A percentile compares a stretch with the other conserved stretches of the same genome.
Conservation (phyloP, 2,329 filamentous ascomycete species). For the Ambrosiella beaveri region DNA sequence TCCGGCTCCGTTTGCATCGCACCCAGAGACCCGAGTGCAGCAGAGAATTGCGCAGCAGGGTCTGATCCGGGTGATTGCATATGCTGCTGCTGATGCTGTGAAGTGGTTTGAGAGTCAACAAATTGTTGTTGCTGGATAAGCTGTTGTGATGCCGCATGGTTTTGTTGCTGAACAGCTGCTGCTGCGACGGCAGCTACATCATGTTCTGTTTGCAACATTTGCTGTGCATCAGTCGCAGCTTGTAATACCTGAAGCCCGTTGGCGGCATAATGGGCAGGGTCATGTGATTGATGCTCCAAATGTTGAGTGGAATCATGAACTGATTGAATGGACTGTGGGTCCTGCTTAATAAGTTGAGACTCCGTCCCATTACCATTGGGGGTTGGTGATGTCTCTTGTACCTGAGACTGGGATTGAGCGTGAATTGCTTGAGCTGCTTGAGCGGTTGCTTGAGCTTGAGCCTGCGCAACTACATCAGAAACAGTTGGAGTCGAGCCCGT, state of each 20-base stretch:
- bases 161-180: constrained; percentile 10
- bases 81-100: constrained; percentile 1
- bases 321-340: neutral
- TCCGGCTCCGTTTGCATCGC: constrained; percentile 4
- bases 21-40: constrained; percentile 3
- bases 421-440: neutral
- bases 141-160: constrained; percentile 7
- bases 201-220: constrained; percentile 21
- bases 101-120: constrained; percentile 2
- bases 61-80: constrained; percentile 1
- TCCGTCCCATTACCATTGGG: neutral
- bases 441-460: constrained; percentile 3
- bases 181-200: constrained; percentile 6
- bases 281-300: constrained; percentile 5
- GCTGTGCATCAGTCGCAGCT: constrained; percentile 28
- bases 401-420: neutral
- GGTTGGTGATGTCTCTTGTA: neutral
- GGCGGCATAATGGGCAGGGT: constrained; percentile 21
- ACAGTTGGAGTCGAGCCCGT: neutral
- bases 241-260: constrained; percentile 30
- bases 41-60: constrained; percentile 9
- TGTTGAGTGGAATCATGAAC: constrained; percentile 1
- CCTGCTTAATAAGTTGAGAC: neutral
- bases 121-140: constrained; percentile 14
- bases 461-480: constrained; percentile 7